Percentiles rank a stretch among this genome's conserved stretches.
phyloP scores from a whole-genome alignment of 2,329 filamentous ascomycete genomes.

The Rutstroemia sp. region DNA sequence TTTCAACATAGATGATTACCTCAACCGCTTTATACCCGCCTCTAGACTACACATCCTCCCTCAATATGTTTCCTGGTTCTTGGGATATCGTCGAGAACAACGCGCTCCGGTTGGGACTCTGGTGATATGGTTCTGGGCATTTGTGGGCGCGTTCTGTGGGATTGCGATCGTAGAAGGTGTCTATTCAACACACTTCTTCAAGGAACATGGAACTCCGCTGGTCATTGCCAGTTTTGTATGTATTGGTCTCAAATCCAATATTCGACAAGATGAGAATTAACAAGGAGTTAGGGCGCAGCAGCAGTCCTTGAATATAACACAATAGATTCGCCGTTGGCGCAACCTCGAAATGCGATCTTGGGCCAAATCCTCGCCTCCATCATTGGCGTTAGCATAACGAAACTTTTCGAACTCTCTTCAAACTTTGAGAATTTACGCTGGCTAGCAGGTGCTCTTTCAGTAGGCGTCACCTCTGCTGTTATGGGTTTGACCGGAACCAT shows the following conservation, averaged over 20 bases:
- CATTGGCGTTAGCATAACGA: constrained; percentile 54
- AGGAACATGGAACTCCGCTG: constrained; percentile 44
- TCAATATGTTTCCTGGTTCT: constrained; percentile 55
- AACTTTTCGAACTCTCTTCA: constrained; percentile 50
- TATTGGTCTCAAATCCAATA: not conserved
- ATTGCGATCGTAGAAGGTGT: constrained; percentile 53
- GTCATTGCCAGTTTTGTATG: constrained; percentile 66
- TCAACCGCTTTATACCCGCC: constrained; percentile 63
- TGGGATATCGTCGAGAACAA: constrained; percentile 50
- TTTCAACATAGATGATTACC: constrained; percentile 69
- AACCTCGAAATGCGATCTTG: constrained; percentile 62
- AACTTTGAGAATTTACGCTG: constrained; percentile 48
- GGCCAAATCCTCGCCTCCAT: constrained; percentile 59
- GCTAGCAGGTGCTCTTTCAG: constrained; percentile 58
- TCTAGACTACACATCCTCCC: constrained; percentile 60
- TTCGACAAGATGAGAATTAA: not conserved
- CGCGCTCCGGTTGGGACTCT: constrained; percentile 46
- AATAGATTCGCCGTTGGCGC: constrained; percentile 64
- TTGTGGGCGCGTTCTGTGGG: constrained; percentile 56
- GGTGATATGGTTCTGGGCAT: constrained; percentile 52
- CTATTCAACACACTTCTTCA: constrained; percentile 45
- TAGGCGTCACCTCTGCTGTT: constrained; percentile 51
- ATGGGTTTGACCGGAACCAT: constrained; percentile 68
- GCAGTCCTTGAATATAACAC: constrained; percentile 70
- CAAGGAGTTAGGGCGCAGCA: constrained; percentile 46